Evolutionary conservation across 441 rosid genomes (phyloP).

Genomic region (Bocquillonia castaneifolia): DNA sequence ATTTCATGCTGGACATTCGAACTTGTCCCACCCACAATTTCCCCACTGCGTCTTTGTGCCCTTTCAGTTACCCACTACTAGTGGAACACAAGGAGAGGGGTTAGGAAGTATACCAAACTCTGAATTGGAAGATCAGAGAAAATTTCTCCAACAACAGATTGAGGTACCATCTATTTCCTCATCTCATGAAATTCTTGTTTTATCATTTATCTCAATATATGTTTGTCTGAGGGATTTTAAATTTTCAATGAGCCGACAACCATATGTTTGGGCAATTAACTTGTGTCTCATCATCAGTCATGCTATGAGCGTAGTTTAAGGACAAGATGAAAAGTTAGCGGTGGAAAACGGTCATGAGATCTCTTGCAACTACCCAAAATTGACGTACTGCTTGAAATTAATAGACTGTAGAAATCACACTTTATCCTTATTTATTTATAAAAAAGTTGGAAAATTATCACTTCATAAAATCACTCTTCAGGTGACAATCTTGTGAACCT

Average conservation of each 20-base stretch:
- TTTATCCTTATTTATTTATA: too few species aligned
- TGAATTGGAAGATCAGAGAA: conserved; percentile 52
- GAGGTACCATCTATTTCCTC: conserved; percentile 41
- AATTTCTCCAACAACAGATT: conserved; percentile 46
- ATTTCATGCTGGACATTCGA: conserved; percentile 31
- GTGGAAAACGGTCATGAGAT: not conserved
- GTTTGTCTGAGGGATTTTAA: not conserved
- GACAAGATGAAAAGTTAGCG: not conserved
- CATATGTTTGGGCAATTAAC: not conserved
- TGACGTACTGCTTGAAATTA: not conserved
- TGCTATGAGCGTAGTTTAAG: not conserved
- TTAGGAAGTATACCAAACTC: conserved; percentile 24
- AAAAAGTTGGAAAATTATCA: not conserved
- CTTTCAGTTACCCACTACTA: conserved; percentile 30
- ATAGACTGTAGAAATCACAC: not conserved
- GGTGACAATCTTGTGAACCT: too few species aligned
- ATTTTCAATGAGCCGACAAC: not conserved
- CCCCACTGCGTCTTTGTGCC: conserved; percentile 42
- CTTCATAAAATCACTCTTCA: not conserved
- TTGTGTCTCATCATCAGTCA: not conserved
- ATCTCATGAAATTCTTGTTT: conserved; percentile 1
- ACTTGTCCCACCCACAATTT: conserved; percentile 28
- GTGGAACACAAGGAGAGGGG: conserved; percentile 29
- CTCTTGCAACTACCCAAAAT: not conserved
- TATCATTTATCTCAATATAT: not conserved